phyloP scores from a whole-genome alignment of 495 filamentous ascomycete genomes.

The Lindgomyces ingoldianus region DNA sequence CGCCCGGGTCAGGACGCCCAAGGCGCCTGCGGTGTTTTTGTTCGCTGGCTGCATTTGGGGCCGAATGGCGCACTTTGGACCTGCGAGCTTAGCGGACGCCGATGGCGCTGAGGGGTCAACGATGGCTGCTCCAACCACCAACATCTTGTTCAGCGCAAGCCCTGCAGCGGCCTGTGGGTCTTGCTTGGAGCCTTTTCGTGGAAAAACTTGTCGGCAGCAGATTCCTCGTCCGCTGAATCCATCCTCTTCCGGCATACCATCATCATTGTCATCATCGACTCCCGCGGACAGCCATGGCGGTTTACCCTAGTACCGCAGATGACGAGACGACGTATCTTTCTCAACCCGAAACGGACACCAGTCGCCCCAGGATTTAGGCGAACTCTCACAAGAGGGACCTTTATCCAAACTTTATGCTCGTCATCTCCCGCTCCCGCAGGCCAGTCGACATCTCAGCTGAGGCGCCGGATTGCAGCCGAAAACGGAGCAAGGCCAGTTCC shows the following conservation, averaged over 20 bases:
- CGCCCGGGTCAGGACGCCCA: no score
- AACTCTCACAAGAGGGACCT: slow-evolving; percentile 17
- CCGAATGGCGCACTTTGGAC: background rate
- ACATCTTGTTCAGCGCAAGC: background rate
- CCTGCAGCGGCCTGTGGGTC: background rate
- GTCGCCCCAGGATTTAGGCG: slow-evolving; percentile 15
- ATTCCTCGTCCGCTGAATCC: background rate
- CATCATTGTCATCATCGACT: background rate
- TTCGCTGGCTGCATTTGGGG: background rate
- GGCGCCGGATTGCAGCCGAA: slow-evolving; percentile 40
- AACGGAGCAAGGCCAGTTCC: slow-evolving; percentile 49
- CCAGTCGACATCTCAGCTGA: slow-evolving; percentile 2
- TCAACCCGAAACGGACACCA: slow-evolving; percentile 11
- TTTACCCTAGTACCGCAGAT: background rate
- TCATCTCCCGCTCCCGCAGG: slow-evolving; percentile 38
- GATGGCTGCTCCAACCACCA: background rate
- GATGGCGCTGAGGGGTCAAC: slow-evolving; percentile 5
- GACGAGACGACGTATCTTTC: background rate
- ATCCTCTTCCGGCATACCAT: background rate
- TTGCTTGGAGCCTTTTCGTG: background rate
- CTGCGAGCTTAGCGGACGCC: slow-evolving; percentile 4
- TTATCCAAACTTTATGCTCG: slow-evolving; percentile 34
- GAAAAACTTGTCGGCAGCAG: background rate
- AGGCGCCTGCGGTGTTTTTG: slow-evolving; percentile 18
- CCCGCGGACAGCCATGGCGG: background rate